phyloP scores from a whole-genome alignment of 2,329 filamentous ascomycete genomes.

The Alternaria ethzedia region DNA sequence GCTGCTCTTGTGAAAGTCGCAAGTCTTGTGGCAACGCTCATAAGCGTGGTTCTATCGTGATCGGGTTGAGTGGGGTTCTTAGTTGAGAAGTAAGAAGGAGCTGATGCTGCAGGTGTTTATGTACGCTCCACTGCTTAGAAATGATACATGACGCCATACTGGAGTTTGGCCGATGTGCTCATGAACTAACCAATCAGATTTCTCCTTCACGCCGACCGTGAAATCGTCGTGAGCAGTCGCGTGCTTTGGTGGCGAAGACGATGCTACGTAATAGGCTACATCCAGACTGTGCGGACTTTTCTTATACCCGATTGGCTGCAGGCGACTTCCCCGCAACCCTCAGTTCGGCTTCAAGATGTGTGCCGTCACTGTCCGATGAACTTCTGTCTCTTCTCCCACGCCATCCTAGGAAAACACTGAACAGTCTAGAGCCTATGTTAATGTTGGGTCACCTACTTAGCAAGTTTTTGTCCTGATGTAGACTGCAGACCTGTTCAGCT shows the following conservation, averaged over 20 bases:
- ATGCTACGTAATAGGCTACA: slow-evolving; percentile 2
- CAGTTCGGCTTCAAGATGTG: neutral
- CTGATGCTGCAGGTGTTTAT: slow-evolving; percentile 6
- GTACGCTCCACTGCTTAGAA: slow-evolving; percentile 31
- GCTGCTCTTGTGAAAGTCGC: neutral
- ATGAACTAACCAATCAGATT: slow-evolving; percentile 22
- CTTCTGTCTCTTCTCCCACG: neutral
- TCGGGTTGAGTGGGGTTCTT: neutral
- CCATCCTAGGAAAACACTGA: too few species aligned
- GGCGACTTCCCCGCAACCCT: slow-evolving; percentile 8
- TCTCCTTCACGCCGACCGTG: neutral
- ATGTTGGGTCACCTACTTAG: too few species aligned
- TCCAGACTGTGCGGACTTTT: slow-evolving; percentile 4
- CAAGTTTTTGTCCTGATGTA: too few species aligned
- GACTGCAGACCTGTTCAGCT: too few species aligned
- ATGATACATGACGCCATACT: slow-evolving; percentile 32
- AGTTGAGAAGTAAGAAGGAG: neutral
- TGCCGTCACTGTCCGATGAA: slow-evolving; percentile 8
- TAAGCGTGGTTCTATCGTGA: neutral
- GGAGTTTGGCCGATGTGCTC: slow-evolving; percentile 16
- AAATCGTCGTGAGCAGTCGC: neutral
- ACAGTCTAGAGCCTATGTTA: too few species aligned
- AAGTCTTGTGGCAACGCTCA: neutral
- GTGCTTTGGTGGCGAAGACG: slow-evolving; percentile 6
- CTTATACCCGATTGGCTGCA: slow-evolving; percentile 11